A percentile compares a stretch with the other conserved stretches of the same genome.
Evolutionary conservation across 257 asterid species (phyloP).

Genomic region (Solanum virginianum): DNA sequence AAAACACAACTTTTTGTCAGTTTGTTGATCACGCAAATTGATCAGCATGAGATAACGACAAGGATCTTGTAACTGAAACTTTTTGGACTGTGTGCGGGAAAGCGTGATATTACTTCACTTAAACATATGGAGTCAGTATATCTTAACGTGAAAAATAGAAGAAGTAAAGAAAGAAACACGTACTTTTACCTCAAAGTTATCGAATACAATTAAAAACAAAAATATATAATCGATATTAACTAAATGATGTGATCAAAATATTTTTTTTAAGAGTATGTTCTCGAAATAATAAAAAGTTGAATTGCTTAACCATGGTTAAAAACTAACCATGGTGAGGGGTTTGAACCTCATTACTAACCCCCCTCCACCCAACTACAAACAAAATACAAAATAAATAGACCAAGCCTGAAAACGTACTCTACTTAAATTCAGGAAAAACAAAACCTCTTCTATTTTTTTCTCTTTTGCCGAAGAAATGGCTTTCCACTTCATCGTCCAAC

Average conservation of each 20-base stretch:
- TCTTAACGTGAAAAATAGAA: too few species aligned
- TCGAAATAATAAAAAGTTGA: background rate
- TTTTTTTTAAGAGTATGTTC: background rate
- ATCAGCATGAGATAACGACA: background rate
- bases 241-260: background rate
- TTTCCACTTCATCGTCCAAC: background rate
- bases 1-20: background rate
- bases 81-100: too few species aligned
- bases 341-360: background rate
- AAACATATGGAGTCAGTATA: too few species aligned
- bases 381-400: background rate
- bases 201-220: too few species aligned
- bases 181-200: too few species aligned
- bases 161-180: too few species aligned
- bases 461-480: background rate
- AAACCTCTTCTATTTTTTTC: background rate
- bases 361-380: background rate
- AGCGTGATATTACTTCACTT: too few species aligned
- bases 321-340: background rate
- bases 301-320: conserved; percentile 8
- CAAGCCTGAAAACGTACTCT: background rate
- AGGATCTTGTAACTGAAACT: background rate
- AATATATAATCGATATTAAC: too few species aligned
- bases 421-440: background rate
- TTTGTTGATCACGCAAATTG: background rate